phyloP scores from a whole-genome alignment of 176 grass and related monocot genomes.

The Carex scoparia region DNA sequence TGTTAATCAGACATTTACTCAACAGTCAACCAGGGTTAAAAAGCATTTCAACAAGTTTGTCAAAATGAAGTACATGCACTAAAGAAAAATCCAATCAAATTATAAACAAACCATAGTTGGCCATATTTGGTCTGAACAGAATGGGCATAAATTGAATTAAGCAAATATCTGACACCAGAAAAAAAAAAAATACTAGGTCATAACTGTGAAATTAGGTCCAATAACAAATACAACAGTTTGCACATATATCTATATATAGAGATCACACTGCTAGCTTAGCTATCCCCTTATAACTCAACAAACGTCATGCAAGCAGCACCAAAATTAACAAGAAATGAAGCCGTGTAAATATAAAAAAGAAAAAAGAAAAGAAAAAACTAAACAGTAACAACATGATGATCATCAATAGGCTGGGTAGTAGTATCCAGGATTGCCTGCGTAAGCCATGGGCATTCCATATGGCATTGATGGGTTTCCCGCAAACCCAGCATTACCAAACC shows the following conservation, averaged over 20 bases:
- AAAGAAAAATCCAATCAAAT: neutral
- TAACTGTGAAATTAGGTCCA: constrained; percentile 25
- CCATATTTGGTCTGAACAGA: neutral
- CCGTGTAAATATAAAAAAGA: constrained; percentile 18
- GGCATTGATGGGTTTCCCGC: constrained; percentile 31
- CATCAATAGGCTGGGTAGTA: constrained; percentile 37
- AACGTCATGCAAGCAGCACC: neutral
- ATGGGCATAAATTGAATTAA: neutral
- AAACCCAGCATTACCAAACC: constrained; percentile 26
- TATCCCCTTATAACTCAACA: neutral
- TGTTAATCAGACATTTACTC: neutral
- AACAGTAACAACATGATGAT: constrained; percentile 7
- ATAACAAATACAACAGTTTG: constrained; percentile 25
- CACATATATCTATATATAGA: constrained; percentile 14
- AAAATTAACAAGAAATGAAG: constrained; percentile 23
- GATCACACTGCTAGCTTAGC: constrained; percentile 21
- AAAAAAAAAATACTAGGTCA: constrained; percentile 6
- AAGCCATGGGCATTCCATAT: constrained; percentile 47
- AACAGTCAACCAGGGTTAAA: neutral
- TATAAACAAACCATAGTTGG: neutral
- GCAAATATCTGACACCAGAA: neutral
- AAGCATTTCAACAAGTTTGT: neutral
- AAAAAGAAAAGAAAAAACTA: neutral
- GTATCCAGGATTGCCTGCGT: constrained; percentile 36
- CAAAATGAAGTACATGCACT: neutral